Evolutionary conservation across 2,329 filamentous ascomycete genomes (phyloP), one percentile per base, ranked within the genome.

Genomic region (Diaporthe citriasiana): DNA sequence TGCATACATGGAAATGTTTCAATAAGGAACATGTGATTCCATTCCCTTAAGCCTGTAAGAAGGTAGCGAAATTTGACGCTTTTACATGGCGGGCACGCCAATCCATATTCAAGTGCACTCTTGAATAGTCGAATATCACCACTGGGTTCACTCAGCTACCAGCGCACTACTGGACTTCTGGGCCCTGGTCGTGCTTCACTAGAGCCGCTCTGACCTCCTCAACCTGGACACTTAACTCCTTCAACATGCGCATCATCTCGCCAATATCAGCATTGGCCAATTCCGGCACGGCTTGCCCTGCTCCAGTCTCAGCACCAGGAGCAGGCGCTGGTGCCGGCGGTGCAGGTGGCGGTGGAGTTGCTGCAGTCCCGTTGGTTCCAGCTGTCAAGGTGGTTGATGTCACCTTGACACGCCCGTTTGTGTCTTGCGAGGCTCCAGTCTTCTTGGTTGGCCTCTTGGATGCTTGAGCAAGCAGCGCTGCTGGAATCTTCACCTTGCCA

Each of bases 181-280:
- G 30, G 4, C 71, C 71, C 2, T 42, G 12, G 25, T 73, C 71
- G 22, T 73, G 71, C 55, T 73, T 73, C 25, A 70, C 71, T 19
- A 73, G 15, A 13, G 65, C 55, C 2, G 71, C 5, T 19, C 71
- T 56, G 8, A 73, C 71, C 35, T 73, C 71, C 55, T 73, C 71
- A 22, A 73, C 71, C 55, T 73, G 71, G 10, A 68, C 33, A 8
- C 63, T 73, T 55, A 73, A 53, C 33, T 70, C 55, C 51, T 70
- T 73, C 63, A 73, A 42, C 71, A 73, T 45, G 22, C 53, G 63
- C 71, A 73, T 73, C 71, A 73, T 60, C 22, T 50, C 50, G 15
- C 6, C 55, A n/a, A 73, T n/a, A 4, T 68, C 71, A 25, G 65
- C 55, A 8, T 25, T n/a, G 25, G 17, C 42, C 15, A 60, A 4